Conservation (phyloP, 2,329 filamentous ascomycete genomes). For the Monilinia laxa region DNA sequence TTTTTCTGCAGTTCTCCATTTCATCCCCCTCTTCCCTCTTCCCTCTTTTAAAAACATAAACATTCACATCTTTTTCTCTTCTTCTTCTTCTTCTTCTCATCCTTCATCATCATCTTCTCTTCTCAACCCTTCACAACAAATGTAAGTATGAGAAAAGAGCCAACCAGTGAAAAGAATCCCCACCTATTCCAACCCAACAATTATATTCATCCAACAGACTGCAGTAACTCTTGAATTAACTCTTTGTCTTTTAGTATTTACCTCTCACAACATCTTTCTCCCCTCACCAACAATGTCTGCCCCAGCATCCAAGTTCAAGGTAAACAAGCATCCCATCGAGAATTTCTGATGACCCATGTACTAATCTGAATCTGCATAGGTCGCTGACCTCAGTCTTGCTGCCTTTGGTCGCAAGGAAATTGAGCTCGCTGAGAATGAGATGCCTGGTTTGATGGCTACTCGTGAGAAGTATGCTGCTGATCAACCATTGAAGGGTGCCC, state of each 20-base stretch:
- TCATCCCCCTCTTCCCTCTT: background rate
- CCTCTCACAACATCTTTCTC: conserved; percentile 22
- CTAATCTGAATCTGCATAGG: conserved; percentile 50
- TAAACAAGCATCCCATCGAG: conserved; percentile 8
- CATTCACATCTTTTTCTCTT: background rate
- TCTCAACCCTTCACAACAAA: conserved; percentile 1
- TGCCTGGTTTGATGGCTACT: conserved; percentile 97
- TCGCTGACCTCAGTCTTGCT: conserved; percentile 95
- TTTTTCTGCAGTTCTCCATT: conserved; percentile 10
- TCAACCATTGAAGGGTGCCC: conserved; percentile 90
- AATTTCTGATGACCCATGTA: conserved; percentile 3
- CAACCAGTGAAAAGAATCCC: background rate
- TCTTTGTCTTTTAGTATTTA: conserved; percentile 13
- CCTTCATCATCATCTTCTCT: background rate
- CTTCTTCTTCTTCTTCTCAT: too few species aligned
- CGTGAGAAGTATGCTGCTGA: conserved; percentile 86
- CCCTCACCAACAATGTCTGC: conserved; percentile 39
- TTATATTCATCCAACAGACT: background rate
- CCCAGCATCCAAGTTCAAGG: conserved; percentile 41
- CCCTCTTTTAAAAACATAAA: background rate
- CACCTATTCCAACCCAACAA: background rate
- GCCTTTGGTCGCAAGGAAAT: conserved; percentile 99
- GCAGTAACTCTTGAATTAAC: background rate
- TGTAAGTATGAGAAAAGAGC: conserved; percentile 1
- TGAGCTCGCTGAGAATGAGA: conserved; percentile 93